Conservation (phyloP, 331 rosid genomes). For the Cydonia oblonga region DNA sequence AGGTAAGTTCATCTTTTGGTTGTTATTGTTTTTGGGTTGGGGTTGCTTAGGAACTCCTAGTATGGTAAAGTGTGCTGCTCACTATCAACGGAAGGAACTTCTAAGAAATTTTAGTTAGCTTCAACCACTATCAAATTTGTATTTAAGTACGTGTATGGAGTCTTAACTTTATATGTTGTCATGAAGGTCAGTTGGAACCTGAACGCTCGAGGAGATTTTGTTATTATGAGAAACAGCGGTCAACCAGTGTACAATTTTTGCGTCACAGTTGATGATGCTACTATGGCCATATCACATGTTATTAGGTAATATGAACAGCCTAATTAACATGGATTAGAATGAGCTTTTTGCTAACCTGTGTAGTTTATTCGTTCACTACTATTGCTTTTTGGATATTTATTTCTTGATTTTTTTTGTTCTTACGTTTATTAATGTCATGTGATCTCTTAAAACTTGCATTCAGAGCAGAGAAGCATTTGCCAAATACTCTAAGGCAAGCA, state of each 20-base stretch:
- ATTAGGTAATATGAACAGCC: slow-evolving; percentile 44
- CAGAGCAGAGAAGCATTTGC: slow-evolving; percentile 98
- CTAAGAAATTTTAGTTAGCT: background rate
- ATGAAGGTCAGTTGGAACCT: slow-evolving; percentile 99
- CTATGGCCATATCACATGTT: slow-evolving; percentile 97
- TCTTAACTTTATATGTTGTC: slow-evolving; percentile 56
- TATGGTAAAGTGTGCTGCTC: background rate
- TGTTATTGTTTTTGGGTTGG: too few species aligned
- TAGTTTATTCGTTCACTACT: too few species aligned
- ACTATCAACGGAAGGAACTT: background rate
- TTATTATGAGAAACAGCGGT: slow-evolving; percentile 95
- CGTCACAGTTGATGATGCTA: slow-evolving; percentile 95
- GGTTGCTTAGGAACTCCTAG: background rate
- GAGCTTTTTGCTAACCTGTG: background rate
- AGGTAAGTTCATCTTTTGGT: slow-evolving; percentile 35
- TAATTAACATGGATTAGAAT: background rate
- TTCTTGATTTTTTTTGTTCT: background rate
- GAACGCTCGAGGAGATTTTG: slow-evolving; percentile 97
- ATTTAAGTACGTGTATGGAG: background rate
- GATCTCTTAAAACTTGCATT: slow-evolving; percentile 13
- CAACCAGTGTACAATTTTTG: slow-evolving; percentile 96
- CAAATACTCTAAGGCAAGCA: slow-evolving; percentile 91
- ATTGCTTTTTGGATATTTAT: background rate
- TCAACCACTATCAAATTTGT: background rate
- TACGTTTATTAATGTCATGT: background rate